Evolutionary conservation across 352 stramenopile species (phyloP), one percentile per base, ranked within the genome.

Genomic region (Phytophthora chlamydospora): DNA sequence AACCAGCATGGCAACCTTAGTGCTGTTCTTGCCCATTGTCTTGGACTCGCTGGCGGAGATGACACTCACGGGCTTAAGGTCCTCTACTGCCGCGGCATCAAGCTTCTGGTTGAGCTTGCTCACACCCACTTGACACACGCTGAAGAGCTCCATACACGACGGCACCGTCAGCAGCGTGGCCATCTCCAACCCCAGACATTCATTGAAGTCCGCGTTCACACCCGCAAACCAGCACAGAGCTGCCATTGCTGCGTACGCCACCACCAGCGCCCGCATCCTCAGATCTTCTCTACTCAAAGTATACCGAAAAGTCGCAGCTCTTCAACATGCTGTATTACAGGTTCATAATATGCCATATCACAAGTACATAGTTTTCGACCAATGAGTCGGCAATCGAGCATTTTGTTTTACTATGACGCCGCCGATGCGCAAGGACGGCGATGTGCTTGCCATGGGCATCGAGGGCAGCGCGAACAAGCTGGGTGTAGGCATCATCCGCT

Each of bases 391-490:
- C 62, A 57, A 66, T 66, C 45, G 35, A 35, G 34, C 42, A 4
- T 19, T n/a, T n/a, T n/a, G n/a, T n/a, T n/a, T 17, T 19, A 19
- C 41, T 33, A 60, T 58, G 43, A 24, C 40, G 36, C 39, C 44
- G 19, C 69, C 75, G 51, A 61, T 89, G 66, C 77, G 78, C 52
- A 90, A 90, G 68, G 61, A 79, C 19, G 79, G 84, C 55, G 78
- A 90, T 55, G 83, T 93, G 62, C 83, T 98, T 48, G 96, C 98
- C 34, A 82, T 99, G 41, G 97, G 97, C 48, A 99, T 99, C 66
- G 97, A 99, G 77, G 97, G 97, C 35, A 98, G 89, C 52, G 97
- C 97, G 36, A 99, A 99, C 84, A 99, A 99, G 73, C 82, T 99
- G 7, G 97, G 88, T 11, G 85, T 95, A n/a, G 85, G 85, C 24